Conservation (phyloP, 2,329 filamentous ascomycete species). For the Sporothrix globosa region DNA sequence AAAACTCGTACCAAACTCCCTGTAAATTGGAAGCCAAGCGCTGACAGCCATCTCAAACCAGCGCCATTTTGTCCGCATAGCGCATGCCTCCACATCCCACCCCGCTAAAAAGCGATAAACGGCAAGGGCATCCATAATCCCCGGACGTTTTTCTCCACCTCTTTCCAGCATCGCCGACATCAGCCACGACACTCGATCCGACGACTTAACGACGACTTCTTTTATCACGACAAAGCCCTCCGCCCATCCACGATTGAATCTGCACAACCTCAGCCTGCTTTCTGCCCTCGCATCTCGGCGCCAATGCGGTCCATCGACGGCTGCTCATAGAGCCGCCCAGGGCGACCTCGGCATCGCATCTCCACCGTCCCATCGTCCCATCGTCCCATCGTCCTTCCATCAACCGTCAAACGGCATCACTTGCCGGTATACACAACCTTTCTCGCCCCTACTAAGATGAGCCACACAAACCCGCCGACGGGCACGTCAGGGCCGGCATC, state of each 20-base stretch:
- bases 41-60: not conserved
- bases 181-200: not conserved
- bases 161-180: not conserved
- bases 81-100: not conserved
- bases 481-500: slow-evolving; percentile 55
- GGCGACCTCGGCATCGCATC: slow-evolving; percentile 10
- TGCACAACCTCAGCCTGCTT: not conserved
- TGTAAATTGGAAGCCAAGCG: not conserved
- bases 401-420: not conserved
- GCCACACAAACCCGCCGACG: slow-evolving; percentile 58
- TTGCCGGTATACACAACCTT: no score
- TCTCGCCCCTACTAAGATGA: slow-evolving; percentile 47
- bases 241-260: not conserved
- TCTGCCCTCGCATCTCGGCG: not conserved
- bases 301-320: not conserved
- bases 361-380: not conserved
- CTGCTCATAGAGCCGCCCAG: slow-evolving; percentile 16
- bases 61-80: slow-evolving; percentile 15
- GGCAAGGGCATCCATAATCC: not conserved
- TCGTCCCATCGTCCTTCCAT: not conserved
- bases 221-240: not conserved
- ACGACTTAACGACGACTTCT: not conserved
- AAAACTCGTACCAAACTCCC: not conserved
- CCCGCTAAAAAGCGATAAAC: not conserved
- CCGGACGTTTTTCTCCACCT: not conserved